A percentile compares a stretch with the other conserved stretches of the same genome.
phyloP scores from a whole-genome alignment of 2,329 filamentous ascomycete species.

The Saccharata proteae region DNA sequence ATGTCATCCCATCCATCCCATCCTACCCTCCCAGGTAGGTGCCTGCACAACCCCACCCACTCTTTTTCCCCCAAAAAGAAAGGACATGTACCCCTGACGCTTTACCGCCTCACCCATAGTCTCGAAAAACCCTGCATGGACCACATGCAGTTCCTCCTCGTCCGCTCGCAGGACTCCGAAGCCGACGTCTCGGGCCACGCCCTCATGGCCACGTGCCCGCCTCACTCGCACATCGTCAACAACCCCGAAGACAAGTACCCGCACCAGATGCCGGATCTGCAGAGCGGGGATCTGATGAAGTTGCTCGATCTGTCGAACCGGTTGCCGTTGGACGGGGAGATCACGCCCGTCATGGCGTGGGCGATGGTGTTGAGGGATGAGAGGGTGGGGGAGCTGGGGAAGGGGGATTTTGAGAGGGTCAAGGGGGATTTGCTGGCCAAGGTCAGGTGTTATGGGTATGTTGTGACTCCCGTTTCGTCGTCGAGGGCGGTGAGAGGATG shows the following conservation, averaged over 20 bases:
- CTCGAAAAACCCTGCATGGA: constrained; percentile 91
- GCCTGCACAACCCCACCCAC: constrained; percentile 3
- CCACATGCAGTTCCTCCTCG: constrained; percentile 70
- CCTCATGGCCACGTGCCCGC: constrained; percentile 84
- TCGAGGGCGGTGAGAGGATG: too few relatives aligned
- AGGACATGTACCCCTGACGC: neutral
- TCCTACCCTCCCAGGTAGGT: constrained; percentile 1
- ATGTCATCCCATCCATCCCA: constrained; percentile 6
- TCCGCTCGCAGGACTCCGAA: constrained; percentile 37
- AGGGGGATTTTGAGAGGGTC: constrained; percentile 58
- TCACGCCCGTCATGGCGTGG: constrained; percentile 94
- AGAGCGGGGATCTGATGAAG: constrained; percentile 59
- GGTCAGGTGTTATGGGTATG: constrained; percentile 84
- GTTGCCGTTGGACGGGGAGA: constrained; percentile 74
- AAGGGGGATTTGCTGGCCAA: constrained; percentile 65
- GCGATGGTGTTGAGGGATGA: constrained; percentile 59
- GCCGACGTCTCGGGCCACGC: constrained; percentile 75
- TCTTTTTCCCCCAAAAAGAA: constrained; percentile 1
- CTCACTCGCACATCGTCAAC: constrained; percentile 48
- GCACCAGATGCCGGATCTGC: constrained; percentile 66
- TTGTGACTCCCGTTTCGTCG: too few relatives aligned
- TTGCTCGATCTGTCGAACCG: constrained; percentile 74
- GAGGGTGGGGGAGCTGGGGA: constrained; percentile 51
- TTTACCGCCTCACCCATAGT: constrained; percentile 31
- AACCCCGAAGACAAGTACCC: constrained; percentile 45